Evolutionary conservation across 2,329 filamentous ascomycete species (phyloP).

Genomic region (Chalara sp.): DNA sequence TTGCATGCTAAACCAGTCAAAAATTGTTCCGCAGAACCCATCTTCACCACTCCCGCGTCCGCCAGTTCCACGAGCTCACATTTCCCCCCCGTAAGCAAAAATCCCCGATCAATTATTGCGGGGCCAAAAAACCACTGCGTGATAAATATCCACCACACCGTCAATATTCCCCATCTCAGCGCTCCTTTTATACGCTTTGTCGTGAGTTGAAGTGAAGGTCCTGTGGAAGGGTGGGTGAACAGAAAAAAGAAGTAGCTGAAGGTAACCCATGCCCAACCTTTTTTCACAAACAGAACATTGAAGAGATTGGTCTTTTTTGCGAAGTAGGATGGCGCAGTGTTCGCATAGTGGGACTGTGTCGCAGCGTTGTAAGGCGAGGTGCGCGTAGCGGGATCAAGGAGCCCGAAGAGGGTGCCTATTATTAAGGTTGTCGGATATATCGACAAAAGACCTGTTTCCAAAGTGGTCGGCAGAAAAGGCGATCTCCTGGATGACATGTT

Average conservation of each 20-base stretch:
- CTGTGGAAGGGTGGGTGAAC: constrained; percentile 56
- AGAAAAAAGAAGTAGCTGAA: constrained; percentile 65
- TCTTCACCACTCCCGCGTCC: constrained; percentile 37
- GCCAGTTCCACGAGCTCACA: constrained; percentile 58
- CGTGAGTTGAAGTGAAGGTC: constrained; percentile 32
- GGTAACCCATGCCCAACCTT: constrained; percentile 89
- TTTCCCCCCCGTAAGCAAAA: constrained; percentile 78
- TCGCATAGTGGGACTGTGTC: constrained; percentile 56
- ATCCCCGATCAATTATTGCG: constrained; percentile 81
- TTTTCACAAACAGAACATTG: constrained; percentile 90
- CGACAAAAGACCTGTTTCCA: constrained; percentile 57
- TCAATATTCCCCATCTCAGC: constrained; percentile 65
- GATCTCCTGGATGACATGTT: constrained; percentile 23
- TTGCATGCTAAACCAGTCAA: constrained; percentile 78
- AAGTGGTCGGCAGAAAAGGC: constrained; percentile 62
- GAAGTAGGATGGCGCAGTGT: constrained; percentile 74
- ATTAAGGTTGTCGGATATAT: constrained; percentile 74
- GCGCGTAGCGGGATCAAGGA: constrained; percentile 67
- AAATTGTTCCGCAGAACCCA: constrained; percentile 41
- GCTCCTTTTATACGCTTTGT: constrained; percentile 48
- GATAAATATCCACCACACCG: constrained; percentile 72
- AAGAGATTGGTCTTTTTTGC: constrained; percentile 89
- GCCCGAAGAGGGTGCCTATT: constrained; percentile 74
- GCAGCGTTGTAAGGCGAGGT: constrained; percentile 53
- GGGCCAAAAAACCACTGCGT: constrained; percentile 98